These are phyloP conservation scores for Debaryomyces sp. DNA, from an alignment of 1,139 yeast species.

Conservation along the genomic window DNA sequence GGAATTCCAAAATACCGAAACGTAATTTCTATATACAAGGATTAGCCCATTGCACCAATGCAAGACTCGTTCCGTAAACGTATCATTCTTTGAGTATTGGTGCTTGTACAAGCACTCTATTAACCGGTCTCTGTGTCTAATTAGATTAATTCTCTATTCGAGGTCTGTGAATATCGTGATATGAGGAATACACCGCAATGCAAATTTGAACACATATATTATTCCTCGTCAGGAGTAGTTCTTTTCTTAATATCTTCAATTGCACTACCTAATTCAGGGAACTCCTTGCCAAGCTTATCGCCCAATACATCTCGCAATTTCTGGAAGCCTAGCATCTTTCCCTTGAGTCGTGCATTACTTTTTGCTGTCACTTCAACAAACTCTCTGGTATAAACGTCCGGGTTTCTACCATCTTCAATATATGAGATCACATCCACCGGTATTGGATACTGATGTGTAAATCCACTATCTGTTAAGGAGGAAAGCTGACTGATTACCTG, in stretches of 20 bases:
- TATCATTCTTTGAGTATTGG: background rate
- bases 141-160: background rate
- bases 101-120: background rate
- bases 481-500: conserved; percentile 43
- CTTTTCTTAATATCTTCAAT: conserved; percentile 38
- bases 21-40: background rate
- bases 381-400: conserved; percentile 95
- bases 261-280: conserved; percentile 64
- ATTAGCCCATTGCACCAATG: background rate
- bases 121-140: background rate
- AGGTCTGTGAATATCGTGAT: background rate
- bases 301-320: conserved; percentile 67
- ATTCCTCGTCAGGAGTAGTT: conserved; percentile 14
- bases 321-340: conserved; percentile 68
- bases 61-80: background rate
- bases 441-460: conserved; percentile 47
- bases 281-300: conserved; percentile 68
- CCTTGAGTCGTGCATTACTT: conserved; percentile 85
- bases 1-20: background rate
- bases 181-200: background rate
- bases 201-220: background rate
- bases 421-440: conserved; percentile 82
- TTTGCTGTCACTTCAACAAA: conserved; percentile 90
- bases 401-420: conserved; percentile 95
- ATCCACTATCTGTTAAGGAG: conserved; percentile 35